Conservation (phyloP, 2,329 filamentous ascomycete species). For the Verticillium nubilum region DNA sequence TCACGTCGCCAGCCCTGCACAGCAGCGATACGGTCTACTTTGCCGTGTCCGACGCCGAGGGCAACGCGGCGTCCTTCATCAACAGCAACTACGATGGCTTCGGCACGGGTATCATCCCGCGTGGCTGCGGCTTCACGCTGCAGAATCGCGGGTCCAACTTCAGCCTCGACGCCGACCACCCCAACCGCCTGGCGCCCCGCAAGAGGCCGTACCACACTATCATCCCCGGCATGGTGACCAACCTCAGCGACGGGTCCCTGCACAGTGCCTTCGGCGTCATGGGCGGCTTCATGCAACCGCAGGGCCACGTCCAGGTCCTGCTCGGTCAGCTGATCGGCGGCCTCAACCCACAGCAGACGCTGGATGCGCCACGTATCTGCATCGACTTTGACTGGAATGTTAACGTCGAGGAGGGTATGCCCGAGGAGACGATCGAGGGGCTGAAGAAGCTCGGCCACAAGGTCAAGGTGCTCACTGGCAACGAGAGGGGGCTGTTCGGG, state of each 20-base stretch:
- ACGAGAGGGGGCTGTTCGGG: slow-evolving; percentile 67
- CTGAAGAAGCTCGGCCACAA: slow-evolving; percentile 67
- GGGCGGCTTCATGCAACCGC: slow-evolving; percentile 98
- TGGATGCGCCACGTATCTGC: slow-evolving; percentile 89
- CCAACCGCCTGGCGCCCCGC: slow-evolving; percentile 71
- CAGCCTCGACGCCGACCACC: slow-evolving; percentile 62
- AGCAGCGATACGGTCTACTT: slow-evolving; percentile 96
- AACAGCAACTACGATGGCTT: slow-evolving; percentile 92
- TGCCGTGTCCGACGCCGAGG: slow-evolving; percentile 70
- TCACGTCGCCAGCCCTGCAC: slow-evolving; percentile 64
- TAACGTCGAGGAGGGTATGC: slow-evolving; percentile 78
- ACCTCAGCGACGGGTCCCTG: slow-evolving; percentile 64
- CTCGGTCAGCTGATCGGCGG: slow-evolving; percentile 83
- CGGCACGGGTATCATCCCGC: slow-evolving; percentile 80
- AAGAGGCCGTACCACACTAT: slow-evolving; percentile 98
- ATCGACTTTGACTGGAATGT: slow-evolving; percentile 65
- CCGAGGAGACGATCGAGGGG: slow-evolving; percentile 59
- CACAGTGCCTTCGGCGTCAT: slow-evolving; percentile 92
- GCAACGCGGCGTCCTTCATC: slow-evolving; percentile 94
- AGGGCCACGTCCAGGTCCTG: slow-evolving; percentile 90
- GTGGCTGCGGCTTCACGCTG: slow-evolving; percentile 83
- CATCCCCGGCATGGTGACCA: slow-evolving; percentile 87
- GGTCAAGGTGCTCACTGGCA: slow-evolving; percentile 62
- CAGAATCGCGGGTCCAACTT: slow-evolving; percentile 94
- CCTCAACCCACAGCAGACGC: slow-evolving; percentile 76